Evolutionary conservation across 257 asterid species (phyloP).

Genomic region (Solanum virginianum): DNA sequence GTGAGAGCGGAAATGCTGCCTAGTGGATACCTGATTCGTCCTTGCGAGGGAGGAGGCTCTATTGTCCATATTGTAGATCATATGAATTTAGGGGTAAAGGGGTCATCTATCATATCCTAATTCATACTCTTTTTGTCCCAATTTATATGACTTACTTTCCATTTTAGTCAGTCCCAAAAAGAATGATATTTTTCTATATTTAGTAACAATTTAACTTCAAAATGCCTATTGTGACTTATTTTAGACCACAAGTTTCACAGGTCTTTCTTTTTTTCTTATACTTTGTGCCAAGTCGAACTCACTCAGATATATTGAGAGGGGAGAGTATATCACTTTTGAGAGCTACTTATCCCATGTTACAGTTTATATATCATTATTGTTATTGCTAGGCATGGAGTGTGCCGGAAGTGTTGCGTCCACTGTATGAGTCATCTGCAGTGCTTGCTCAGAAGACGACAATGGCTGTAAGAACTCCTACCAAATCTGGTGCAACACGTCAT

Average conservation of each 20-base stretch:
- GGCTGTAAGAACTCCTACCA: constrained; percentile 39
- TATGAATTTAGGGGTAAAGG: constrained; percentile 60
- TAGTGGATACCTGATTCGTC: constrained; percentile 78
- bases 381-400: constrained; percentile 62
- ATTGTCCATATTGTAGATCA: constrained; percentile 85
- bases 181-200: no score
- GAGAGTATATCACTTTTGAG: background rate
- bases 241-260: no score
- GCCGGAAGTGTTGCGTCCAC: constrained; percentile 87
- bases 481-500: background rate
- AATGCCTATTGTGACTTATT: no score
- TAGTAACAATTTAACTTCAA: no score
- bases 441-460: constrained; percentile 70
- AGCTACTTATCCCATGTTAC: background rate
- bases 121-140: no score
- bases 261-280: no score
- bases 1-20: constrained; percentile 85
- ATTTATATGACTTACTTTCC: no score
- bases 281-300: no score
- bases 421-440: constrained; percentile 66
- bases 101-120: background rate
- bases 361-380: background rate
- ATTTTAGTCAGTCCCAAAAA: no score
- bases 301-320: no score
- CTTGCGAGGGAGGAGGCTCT: constrained; percentile 90